Percentiles rank a stretch among this genome's conserved stretches.
These are phyloP conservation scores for Cladosporium sp. DNA, from an alignment of 2,329 filamentous ascomycete species.

Conservation along the genomic window DNA sequence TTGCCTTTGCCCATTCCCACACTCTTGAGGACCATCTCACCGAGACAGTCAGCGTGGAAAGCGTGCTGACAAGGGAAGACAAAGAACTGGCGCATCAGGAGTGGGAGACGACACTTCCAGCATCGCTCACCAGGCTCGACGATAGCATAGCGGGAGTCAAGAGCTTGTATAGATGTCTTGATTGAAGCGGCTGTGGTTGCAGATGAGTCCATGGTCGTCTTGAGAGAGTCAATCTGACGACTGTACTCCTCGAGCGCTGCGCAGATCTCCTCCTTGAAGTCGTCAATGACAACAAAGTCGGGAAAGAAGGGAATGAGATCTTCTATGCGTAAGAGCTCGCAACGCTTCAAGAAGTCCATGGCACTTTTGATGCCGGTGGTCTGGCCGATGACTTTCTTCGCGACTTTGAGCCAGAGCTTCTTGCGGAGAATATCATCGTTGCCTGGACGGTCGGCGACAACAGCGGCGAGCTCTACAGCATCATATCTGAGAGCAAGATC, in stretches of 20 bases:
- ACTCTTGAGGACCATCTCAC: constrained; percentile 77
- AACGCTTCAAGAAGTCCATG: constrained; percentile 88
- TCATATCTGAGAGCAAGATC: constrained; percentile 86
- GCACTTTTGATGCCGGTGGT: constrained; percentile 78
- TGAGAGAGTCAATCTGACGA: constrained; percentile 80
- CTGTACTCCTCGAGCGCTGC: constrained; percentile 88
- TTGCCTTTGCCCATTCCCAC: constrained; percentile 70
- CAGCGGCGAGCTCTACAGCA: constrained; percentile 82
- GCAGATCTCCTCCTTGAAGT: constrained; percentile 99
- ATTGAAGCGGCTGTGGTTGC: constrained; percentile 86
- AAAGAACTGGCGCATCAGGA: constrained; percentile 90
- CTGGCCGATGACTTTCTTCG: constrained; percentile 86
- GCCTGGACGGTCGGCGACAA: constrained; percentile 81
- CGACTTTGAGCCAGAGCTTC: constrained; percentile 91
- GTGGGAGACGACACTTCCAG: constrained; percentile 78
- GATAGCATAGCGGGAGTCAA: constrained; percentile 89
- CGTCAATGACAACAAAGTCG: constrained; percentile 96
- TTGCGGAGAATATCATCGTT: constrained; percentile 74
- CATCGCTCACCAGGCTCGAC: constrained; percentile 95
- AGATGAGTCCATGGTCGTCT: constrained; percentile 93
- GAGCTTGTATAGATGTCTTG: constrained; percentile 76
- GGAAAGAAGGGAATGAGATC: constrained; percentile 98
- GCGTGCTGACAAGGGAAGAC: constrained; percentile 98
- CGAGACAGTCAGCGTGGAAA: constrained; percentile 93
- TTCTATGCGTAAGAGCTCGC: constrained; percentile 88